Percentiles rank a stretch among this genome's conserved stretches.
Conservation (phyloP, 2,329 filamentous ascomycete species). For the Aplosporella prunicola region DNA sequence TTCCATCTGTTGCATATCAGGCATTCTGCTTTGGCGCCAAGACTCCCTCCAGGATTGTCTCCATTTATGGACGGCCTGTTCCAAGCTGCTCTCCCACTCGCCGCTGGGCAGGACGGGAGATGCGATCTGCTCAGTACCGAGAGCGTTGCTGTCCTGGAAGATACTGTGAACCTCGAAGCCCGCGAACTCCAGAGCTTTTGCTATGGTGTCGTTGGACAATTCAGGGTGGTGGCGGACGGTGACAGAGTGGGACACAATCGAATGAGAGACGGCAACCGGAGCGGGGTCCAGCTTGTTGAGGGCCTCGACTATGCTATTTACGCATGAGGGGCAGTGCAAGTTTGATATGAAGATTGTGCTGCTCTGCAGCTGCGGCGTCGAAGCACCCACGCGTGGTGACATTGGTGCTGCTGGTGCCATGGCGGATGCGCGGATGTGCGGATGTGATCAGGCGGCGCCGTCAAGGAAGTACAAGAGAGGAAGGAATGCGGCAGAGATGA, state of each 20-base stretch:
- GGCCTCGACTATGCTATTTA: slow-evolving; percentile 53
- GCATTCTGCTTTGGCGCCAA: slow-evolving; percentile 11
- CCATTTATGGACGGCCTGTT: slow-evolving; percentile 26
- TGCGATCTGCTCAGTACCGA: slow-evolving; percentile 11
- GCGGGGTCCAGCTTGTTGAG: slow-evolving; percentile 41
- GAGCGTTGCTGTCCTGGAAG: slow-evolving; percentile 24
- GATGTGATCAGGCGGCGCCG: too few species aligned
- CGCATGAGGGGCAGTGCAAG: slow-evolving; percentile 69
- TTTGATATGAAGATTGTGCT: slow-evolving; percentile 61
- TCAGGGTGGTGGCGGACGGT: slow-evolving; percentile 46
- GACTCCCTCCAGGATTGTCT: slow-evolving; percentile 13
- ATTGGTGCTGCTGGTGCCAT: too few species aligned
- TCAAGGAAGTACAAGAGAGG: too few species aligned
- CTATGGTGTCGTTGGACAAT: slow-evolving; percentile 32
- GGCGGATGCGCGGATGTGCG: too few species aligned
- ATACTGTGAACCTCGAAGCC: slow-evolving; percentile 51
- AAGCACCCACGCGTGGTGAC: too few species aligned
- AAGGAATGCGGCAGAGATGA: too few species aligned
- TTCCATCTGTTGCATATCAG: slow-evolving; percentile 22
- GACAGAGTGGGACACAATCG: slow-evolving; percentile 61
- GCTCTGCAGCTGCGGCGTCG: too few species aligned
- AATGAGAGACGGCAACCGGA: slow-evolving; percentile 54
- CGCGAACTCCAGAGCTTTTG: slow-evolving; percentile 42
- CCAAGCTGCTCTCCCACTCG: slow-evolving; percentile 27
- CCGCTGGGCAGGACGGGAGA: slow-evolving; percentile 5